Conservation (phyloP, 192 early-diverging fungal species). For the Chytriomyces confervae region DNA sequence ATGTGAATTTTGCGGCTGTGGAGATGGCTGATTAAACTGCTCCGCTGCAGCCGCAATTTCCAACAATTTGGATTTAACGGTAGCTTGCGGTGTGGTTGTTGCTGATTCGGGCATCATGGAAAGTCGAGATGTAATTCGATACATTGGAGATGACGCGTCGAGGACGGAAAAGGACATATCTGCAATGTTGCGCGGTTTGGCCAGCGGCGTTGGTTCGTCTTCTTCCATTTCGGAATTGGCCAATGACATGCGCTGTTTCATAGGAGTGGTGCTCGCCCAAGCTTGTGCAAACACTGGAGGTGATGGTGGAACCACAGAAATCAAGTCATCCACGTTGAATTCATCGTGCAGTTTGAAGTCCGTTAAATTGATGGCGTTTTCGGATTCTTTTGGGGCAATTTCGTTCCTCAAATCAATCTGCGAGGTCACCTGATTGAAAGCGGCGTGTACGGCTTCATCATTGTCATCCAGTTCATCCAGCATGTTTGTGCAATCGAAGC, state of each 20-base stretch:
- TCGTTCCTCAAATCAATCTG: background rate
- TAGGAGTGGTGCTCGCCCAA: background rate
- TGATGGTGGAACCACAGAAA: background rate
- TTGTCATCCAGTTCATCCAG: conserved; percentile 9
- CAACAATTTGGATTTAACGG: background rate
- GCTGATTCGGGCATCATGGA: background rate
- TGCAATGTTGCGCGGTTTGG: conserved; percentile 11
- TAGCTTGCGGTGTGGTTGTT: conserved; percentile 6
- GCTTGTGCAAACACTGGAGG: background rate
- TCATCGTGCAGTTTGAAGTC: background rate
- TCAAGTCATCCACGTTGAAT: background rate
- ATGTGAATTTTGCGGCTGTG: background rate
- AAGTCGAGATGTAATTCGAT: background rate
- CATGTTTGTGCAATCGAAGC: background rate
- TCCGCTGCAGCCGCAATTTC: conserved; percentile 13
- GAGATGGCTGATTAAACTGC: background rate
- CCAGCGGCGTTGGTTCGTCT: conserved; percentile 25
- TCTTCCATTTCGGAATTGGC: background rate
- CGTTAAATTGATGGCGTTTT: background rate
- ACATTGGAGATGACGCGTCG: background rate
- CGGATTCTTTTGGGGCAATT: background rate
- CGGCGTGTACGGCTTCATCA: background rate
- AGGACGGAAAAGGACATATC: background rate
- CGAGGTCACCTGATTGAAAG: background rate
- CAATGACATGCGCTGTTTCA: background rate